phyloP scores from a whole-genome alignment of 768 basidiomycete genomes.

The Peribolospora baueri region DNA sequence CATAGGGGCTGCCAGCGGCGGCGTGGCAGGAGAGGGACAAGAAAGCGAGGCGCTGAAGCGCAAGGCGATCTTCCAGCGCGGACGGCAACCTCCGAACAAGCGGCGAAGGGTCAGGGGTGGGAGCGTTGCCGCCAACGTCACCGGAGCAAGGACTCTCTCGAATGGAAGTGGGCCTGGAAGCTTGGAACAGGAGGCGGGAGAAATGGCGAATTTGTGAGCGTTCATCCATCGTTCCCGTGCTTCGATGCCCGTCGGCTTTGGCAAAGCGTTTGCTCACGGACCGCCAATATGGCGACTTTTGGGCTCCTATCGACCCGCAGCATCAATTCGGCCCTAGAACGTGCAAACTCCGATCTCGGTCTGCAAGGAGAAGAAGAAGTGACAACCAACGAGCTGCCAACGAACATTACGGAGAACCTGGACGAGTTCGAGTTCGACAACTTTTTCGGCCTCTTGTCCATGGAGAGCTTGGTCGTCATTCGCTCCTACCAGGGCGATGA shows the following conservation, averaged over 20 bases:
- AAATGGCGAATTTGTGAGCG: conserved; percentile 37
- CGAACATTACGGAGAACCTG: conserved; percentile 7
- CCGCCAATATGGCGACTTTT: too few relatives aligned
- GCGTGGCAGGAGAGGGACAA: conserved; percentile 18
- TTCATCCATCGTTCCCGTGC: not conserved
- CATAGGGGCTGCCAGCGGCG: not conserved
- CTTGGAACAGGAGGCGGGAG: conserved; percentile 21
- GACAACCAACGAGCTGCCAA: not conserved
- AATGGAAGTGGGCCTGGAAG: conserved; percentile 6
- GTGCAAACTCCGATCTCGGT: not conserved
- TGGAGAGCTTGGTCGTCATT: conserved; percentile 59
- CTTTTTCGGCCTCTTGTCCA: conserved; percentile 50
- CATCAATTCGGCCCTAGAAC: not conserved
- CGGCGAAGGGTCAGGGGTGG: conserved; percentile 58
- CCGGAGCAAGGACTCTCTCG: not conserved
- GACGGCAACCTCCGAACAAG: conserved; percentile 30
- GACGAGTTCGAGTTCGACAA: conserved; percentile 37
- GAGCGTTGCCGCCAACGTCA: conserved; percentile 18
- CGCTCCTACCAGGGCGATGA: conserved; percentile 75
- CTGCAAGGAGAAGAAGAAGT: conserved; percentile 3
- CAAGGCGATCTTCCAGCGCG: conserved; percentile 33
- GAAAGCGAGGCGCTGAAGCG: conserved; percentile 51
- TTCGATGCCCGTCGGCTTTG: not conserved
- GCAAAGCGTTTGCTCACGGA: not conserved
- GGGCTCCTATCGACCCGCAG: not conserved